Percentiles rank a stretch among this genome's conserved stretches.
Evolutionary conservation across 169 alveolate species (phyloP).

Genomic region (Blepharisma undulans): DNA sequence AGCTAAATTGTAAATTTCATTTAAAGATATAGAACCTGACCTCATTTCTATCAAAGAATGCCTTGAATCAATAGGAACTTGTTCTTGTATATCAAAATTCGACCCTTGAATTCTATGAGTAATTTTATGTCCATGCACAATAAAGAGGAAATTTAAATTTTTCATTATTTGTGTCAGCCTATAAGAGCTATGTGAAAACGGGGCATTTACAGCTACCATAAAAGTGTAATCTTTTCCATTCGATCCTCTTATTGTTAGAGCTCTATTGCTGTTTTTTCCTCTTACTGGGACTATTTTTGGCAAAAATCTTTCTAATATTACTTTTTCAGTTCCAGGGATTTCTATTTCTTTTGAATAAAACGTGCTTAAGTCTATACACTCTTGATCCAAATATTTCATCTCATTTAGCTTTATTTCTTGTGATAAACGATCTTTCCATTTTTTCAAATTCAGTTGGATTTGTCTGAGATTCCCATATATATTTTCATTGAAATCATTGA

Average conservation of each 20-base stretch:
- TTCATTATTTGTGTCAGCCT: not conserved
- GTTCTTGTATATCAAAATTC: not conserved
- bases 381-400: slow-evolving; percentile 17
- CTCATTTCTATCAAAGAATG: not conserved
- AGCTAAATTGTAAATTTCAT: slow-evolving; percentile 1
- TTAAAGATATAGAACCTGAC: not conserved
- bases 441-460: not conserved
- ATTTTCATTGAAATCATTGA: not conserved
- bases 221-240: not conserved
- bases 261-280: slow-evolving; percentile 7
- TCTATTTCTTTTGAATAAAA: slow-evolving; percentile 20
- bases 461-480: not conserved
- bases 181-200: not conserved
- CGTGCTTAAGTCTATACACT: not conserved
- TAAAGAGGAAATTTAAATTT: not conserved
- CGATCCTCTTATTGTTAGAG: not conserved
- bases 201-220: not conserved
- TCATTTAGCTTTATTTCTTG: not conserved
- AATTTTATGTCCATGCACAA: not conserved
- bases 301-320: slow-evolving; percentile 10
- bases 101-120: slow-evolving; percentile 1
- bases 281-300: not conserved
- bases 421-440: slow-evolving; percentile 1
- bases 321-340: not conserved
- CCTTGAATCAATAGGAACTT: not conserved